Evolutionary conservation across 192 early-diverging fungal species (phyloP).

Genomic region (Kickxella alabastrina): DNA sequence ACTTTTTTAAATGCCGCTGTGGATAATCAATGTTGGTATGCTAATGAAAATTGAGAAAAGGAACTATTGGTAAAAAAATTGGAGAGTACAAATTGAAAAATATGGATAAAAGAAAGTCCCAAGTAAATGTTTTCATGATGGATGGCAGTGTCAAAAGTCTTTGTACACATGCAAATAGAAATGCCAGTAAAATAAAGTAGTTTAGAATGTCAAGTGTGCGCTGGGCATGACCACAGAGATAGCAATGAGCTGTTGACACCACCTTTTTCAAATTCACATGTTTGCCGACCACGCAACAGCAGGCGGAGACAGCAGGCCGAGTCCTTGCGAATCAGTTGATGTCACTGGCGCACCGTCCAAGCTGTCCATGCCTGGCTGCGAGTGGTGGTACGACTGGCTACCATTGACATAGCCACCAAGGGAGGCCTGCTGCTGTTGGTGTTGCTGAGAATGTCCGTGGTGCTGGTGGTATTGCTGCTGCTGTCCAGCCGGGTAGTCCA

Average conservation of each 20-base stretch:
- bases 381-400: conserved; percentile 43
- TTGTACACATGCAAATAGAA: conserved; percentile 45
- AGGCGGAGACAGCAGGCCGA: conserved; percentile 47
- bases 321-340: conserved; percentile 34
- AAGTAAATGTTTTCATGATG: background rate
- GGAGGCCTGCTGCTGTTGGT: conserved; percentile 13
- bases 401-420: conserved; percentile 35
- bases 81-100: background rate
- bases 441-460: conserved; percentile 18
- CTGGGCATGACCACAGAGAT: too few relatives aligned
- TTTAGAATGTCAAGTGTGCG: too few relatives aligned
- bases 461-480: conserved; percentile 32
- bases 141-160: conserved; percentile 6
- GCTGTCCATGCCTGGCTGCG: conserved; percentile 40
- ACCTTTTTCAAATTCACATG: too few relatives aligned
- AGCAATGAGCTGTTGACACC: too few relatives aligned
- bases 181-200: too few relatives aligned
- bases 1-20: too few relatives aligned
- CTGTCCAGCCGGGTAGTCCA: conserved; percentile 16
- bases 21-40: too few relatives aligned
- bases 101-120: background rate
- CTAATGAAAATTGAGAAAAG: conserved; percentile 1
- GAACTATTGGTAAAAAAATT: background rate
- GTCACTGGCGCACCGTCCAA: conserved; percentile 30
- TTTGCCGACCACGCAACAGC: conserved; percentile 48